These are phyloP conservation scores for Andrographis paniculata DNA, from an alignment of 305 asterid species.

Conservation along the genomic window DNA sequence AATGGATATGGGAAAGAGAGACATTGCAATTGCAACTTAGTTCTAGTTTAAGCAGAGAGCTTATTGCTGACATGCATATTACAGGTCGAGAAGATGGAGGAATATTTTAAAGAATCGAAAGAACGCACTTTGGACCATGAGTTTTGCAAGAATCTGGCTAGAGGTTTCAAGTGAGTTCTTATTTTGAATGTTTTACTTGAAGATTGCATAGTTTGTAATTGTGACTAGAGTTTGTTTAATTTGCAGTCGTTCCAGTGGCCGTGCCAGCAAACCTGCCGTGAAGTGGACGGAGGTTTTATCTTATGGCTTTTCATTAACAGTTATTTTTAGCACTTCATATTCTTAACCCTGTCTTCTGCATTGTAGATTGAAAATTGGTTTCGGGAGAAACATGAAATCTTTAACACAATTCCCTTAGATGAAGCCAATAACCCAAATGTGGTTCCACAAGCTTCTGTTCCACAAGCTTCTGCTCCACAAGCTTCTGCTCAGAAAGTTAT, in stretches of 20 bases:
- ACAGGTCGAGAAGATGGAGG: conserved; percentile 64
- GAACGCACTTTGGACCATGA: conserved; percentile 37
- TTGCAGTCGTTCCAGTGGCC: conserved; percentile 63
- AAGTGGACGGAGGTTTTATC: conserved; percentile 70
- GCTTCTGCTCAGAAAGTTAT: conserved; percentile 20
- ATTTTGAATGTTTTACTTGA: conserved; percentile 8
- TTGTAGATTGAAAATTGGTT: conserved; percentile 65
- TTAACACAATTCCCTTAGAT: conserved; percentile 25
- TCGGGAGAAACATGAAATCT: conserved; percentile 27
- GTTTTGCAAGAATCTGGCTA: conserved; percentile 58
- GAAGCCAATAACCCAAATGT: conserved; percentile 20
- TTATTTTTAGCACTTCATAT: conserved; percentile 11
- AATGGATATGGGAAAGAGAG: not conserved
- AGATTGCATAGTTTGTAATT: conserved; percentile 8
- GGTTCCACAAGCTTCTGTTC: conserved; percentile 25
- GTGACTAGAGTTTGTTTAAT: conserved; percentile 13
- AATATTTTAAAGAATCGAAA: conserved; percentile 24
- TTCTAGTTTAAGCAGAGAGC: conserved; percentile 8
- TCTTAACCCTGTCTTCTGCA: conserved; percentile 15
- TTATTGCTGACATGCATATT: conserved; percentile 14
- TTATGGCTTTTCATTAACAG: conserved; percentile 13
- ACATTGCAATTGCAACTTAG: not conserved
- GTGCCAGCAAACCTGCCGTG: conserved; percentile 68
- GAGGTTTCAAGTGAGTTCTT: conserved; percentile 47
- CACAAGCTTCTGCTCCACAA: conserved; percentile 27